Conservation (phyloP, 2,329 filamentous ascomycete species). For the Emergomyces orientalis region DNA sequence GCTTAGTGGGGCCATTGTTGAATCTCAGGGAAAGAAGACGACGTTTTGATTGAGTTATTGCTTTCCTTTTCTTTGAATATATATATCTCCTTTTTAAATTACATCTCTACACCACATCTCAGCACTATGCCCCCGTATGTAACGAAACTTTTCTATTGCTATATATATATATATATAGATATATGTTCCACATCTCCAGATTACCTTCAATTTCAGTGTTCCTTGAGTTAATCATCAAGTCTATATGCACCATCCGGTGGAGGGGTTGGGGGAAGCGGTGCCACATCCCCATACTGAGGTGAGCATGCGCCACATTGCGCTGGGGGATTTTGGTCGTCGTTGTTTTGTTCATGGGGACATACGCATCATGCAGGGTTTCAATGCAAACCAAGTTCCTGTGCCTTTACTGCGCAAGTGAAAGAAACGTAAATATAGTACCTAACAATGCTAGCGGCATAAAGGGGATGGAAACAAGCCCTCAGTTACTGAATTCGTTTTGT, state of each 20-base stretch:
- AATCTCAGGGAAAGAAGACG: conserved; percentile 68
- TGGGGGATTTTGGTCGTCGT: not conserved
- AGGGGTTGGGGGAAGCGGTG: not conserved
- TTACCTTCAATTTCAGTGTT: not conserved
- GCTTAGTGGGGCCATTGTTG: conserved; percentile 70
- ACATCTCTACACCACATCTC: not conserved
- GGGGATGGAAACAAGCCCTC: not conserved
- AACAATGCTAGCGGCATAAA: too few species aligned
- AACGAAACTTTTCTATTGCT: not conserved
- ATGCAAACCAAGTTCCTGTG: not conserved
- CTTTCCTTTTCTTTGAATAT: not conserved
- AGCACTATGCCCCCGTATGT: not conserved
- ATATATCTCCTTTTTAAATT: not conserved
- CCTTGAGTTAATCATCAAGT: not conserved
- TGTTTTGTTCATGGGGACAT: not conserved
- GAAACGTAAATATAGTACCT: too few species aligned
- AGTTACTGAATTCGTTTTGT: too few species aligned
- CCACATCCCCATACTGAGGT: not conserved
- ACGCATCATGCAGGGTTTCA: not conserved
- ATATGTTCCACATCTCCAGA: not conserved
- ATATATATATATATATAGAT: not conserved
- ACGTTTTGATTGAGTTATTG: conserved; percentile 59
- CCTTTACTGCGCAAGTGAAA: not conserved
- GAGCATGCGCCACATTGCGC: not conserved
- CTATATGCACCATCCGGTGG: not conserved